Evolutionary conservation across 768 basidiomycete genomes (phyloP).

Genomic region (Glaciozyma antarctica): DNA sequence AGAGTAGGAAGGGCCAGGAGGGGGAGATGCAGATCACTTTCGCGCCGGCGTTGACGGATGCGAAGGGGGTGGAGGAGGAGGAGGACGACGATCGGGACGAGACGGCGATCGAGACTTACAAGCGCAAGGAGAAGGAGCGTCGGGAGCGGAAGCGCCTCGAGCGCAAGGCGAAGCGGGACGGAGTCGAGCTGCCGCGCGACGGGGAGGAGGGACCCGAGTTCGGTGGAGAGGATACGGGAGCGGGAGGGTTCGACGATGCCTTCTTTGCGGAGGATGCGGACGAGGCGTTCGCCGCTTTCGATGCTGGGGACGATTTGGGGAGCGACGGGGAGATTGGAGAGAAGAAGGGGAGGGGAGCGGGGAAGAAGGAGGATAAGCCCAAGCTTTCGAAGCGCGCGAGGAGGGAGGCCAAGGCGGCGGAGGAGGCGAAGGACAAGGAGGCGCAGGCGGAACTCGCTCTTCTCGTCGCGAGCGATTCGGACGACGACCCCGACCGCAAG

Average conservation of each 20-base stretch:
- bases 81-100: slow-evolving; percentile 49
- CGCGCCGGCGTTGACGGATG: slow-evolving; percentile 60
- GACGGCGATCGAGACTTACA: slow-evolving; percentile 81
- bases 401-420: slow-evolving; percentile 18
- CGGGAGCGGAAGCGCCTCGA: slow-evolving; percentile 69
- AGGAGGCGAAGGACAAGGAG: slow-evolving; percentile 29
- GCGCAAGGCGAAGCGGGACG: slow-evolving; percentile 41
- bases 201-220: slow-evolving; percentile 25
- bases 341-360: slow-evolving; percentile 34
- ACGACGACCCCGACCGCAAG: slow-evolving; percentile 44
- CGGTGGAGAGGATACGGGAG: slow-evolving; percentile 23
- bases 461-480: slow-evolving; percentile 52
- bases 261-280: slow-evolving; percentile 59
- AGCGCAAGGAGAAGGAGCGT: slow-evolving; percentile 82
- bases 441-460: slow-evolving; percentile 28
- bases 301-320: slow-evolving; percentile 28
- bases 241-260: slow-evolving; percentile 49
- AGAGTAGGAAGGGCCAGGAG: slow-evolving; percentile 17
- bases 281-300: slow-evolving; percentile 30
- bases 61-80: slow-evolving; percentile 35
- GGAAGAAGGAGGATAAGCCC: slow-evolving; percentile 29
- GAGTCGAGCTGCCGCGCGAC: slow-evolving; percentile 14
- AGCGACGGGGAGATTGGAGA: slow-evolving; percentile 29
- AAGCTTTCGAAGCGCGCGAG: slow-evolving; percentile 29
- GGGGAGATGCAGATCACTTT: slow-evolving; percentile 94